Percentiles rank a stretch among this genome's conserved stretches.
These are phyloP conservation scores for Hypoxylon crocopeplum DNA, from an alignment of 495 filamentous ascomycete genomes.

Conservation along the genomic window DNA sequence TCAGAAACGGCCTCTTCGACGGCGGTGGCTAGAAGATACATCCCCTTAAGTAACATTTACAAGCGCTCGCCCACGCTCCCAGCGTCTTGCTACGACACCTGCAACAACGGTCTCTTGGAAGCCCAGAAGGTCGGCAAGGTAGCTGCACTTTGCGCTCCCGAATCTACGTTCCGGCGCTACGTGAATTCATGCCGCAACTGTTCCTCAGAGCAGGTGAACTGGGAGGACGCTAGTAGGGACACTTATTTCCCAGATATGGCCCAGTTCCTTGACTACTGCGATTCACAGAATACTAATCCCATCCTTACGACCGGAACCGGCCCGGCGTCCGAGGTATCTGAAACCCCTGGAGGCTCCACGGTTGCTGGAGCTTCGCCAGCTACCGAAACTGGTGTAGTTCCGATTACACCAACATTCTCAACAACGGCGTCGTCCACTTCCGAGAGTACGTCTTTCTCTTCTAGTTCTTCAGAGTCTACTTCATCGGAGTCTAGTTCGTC, in stretches of 20 bases:
- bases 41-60: slow-evolving; percentile 1
- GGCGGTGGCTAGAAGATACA: slow-evolving; percentile 5
- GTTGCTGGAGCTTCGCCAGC: slow-evolving; percentile 34
- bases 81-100: slow-evolving; percentile 58
- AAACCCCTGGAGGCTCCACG: slow-evolving; percentile 19
- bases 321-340: slow-evolving; percentile 29
- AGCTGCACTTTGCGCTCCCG: slow-evolving; percentile 49
- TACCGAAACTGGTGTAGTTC: slow-evolving; percentile 27
- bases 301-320: slow-evolving; percentile 6
- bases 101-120: slow-evolving; percentile 58
- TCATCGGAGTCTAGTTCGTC: slow-evolving; percentile 5
- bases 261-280: slow-evolving; percentile 47
- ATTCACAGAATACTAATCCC: not conserved
- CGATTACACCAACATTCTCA: slow-evolving; percentile 26
- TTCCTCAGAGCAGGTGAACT: slow-evolving; percentile 23
- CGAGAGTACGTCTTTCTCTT: slow-evolving; percentile 13
- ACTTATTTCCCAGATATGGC: slow-evolving; percentile 34
- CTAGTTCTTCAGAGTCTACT: slow-evolving; percentile 8
- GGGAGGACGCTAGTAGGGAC: slow-evolving; percentile 23
- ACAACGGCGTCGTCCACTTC: slow-evolving; percentile 22
- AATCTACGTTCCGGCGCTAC: slow-evolving; percentile 50
- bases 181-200: slow-evolving; percentile 51
- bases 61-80: slow-evolving; percentile 52
- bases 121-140: slow-evolving; percentile 56
- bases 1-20: slow-evolving; percentile 15